These are phyloP conservation scores for Apostasia ramifera DNA, from an alignment of 106 monocot species.

Conservation along the genomic window DNA sequence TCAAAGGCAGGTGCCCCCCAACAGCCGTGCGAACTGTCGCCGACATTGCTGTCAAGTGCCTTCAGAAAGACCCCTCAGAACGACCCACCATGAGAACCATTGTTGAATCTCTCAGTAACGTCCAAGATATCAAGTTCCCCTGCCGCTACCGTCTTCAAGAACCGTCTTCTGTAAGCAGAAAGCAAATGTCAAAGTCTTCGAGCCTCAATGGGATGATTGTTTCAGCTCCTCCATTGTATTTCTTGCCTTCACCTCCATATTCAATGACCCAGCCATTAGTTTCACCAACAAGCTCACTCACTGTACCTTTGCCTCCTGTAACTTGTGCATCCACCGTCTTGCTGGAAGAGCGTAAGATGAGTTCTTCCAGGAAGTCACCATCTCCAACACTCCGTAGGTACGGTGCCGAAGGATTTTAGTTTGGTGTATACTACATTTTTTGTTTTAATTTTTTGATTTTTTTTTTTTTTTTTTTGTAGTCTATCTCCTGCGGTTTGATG, in stretches of 20 bases:
- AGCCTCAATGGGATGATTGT: conserved; percentile 30
- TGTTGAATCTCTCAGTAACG: conserved; percentile 30
- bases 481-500: background rate
- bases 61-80: conserved; percentile 38
- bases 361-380: conserved; percentile 20
- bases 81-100: conserved; percentile 49
- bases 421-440: conserved; percentile 11
- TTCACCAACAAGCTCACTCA: conserved; percentile 40
- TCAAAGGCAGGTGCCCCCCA: conserved; percentile 34
- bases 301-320: conserved; percentile 24
- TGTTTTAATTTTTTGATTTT: conserved; percentile 16
- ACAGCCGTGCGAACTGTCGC: conserved; percentile 40
- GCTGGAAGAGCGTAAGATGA: conserved; percentile 29
- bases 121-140: conserved; percentile 42
- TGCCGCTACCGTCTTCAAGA: conserved; percentile 38
- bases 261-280: conserved; percentile 17
- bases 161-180: conserved; percentile 27
- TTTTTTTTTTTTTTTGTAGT: conserved; percentile 13
- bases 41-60: conserved; percentile 39
- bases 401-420: conserved; percentile 65
- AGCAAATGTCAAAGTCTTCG: conserved; percentile 41
- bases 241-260: conserved; percentile 25
- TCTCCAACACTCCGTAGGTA: conserved; percentile 24
- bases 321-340: conserved; percentile 54
- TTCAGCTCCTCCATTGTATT: conserved; percentile 11